These are phyloP conservation scores for Ceratocystis cubensis DNA, from an alignment of 2,329 filamentous ascomycete genomes.

Conservation along the genomic window DNA sequence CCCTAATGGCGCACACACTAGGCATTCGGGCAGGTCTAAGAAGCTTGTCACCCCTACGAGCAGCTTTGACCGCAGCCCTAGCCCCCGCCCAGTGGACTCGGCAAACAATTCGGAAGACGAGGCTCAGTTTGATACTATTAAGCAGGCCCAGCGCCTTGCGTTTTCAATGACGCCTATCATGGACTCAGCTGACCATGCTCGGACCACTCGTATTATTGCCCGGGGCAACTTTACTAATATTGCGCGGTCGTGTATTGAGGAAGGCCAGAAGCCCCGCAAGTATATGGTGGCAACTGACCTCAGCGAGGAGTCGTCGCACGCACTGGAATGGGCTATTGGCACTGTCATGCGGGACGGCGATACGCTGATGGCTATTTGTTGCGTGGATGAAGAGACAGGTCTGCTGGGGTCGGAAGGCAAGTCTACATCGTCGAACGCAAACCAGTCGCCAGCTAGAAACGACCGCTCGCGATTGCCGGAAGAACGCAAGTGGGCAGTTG, in stretches of 20 bases:
- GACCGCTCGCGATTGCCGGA: constrained; percentile 54
- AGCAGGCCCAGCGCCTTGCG: constrained; percentile 71
- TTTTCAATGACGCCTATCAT: constrained; percentile 71
- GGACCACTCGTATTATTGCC: constrained; percentile 79
- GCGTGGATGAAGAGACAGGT: constrained; percentile 73
- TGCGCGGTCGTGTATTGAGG: constrained; percentile 64
- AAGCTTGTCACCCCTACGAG: constrained; percentile 64
- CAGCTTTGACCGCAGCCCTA: constrained; percentile 62
- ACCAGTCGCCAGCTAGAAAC: constrained; percentile 24
- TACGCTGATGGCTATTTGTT: constrained; percentile 85
- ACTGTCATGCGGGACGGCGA: constrained; percentile 90
- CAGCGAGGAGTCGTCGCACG: constrained; percentile 87
- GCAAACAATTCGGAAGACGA: constrained; percentile 75
- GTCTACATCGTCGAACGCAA: constrained; percentile 17
- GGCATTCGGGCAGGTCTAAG: constrained; percentile 30
- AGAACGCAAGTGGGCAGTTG: constrained; percentile 68
- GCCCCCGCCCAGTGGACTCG: constrained; percentile 32
- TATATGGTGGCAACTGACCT: constrained; percentile 94
- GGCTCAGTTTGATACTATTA: constrained; percentile 71
- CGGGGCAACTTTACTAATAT: constrained; percentile 73
- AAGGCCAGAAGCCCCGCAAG: constrained; percentile 66
- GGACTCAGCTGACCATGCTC: constrained; percentile 60
- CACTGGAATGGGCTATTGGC: constrained; percentile 93
- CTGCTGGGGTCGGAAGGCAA: constrained; percentile 30
- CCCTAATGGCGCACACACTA: constrained; percentile 41